Evolutionary conservation across 495 filamentous ascomycete species (phyloP).

Genomic region (Geopyxis carbonaria): DNA sequence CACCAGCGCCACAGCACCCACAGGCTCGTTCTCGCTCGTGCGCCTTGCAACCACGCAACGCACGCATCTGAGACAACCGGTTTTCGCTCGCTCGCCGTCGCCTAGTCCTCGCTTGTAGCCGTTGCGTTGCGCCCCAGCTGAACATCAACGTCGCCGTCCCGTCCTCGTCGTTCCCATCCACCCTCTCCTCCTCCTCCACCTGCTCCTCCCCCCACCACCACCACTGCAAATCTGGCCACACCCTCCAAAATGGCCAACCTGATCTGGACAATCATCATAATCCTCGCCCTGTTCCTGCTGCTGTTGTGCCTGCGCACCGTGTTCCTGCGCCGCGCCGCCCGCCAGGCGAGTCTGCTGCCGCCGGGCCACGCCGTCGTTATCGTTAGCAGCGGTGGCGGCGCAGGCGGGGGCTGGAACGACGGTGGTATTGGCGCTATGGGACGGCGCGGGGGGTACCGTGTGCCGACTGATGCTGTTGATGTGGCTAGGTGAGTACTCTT

Average conservation of each 20-base stretch:
- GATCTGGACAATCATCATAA: conserved; percentile 7
- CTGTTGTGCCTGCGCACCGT: conserved; percentile 13
- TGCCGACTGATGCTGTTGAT: not conserved
- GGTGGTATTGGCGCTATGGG: conserved; percentile 9
- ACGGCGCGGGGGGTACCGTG: not conserved
- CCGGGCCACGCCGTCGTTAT: not conserved
- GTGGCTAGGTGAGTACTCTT: no score
- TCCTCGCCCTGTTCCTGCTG: conserved; percentile 13
- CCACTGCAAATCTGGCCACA: not conserved
- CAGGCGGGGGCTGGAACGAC: not conserved
- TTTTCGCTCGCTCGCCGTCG: no score
- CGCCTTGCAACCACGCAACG: no score
- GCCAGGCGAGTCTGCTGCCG: not conserved
- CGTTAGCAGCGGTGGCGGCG: no score
- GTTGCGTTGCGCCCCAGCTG: not conserved
- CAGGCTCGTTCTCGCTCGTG: no score
- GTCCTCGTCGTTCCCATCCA: conserved; percentile 11
- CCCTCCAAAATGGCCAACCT: not conserved
- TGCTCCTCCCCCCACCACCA: not conserved
- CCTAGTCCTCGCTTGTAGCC: not conserved
- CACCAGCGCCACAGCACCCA: no score
- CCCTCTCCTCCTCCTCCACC: conserved; percentile 4
- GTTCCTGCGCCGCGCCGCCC: conserved; percentile 10
- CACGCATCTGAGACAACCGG: no score
- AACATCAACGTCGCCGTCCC: conserved; percentile 1